Conservation (phyloP, 345 rosid species). For the Lumnitzera racemosa region DNA sequence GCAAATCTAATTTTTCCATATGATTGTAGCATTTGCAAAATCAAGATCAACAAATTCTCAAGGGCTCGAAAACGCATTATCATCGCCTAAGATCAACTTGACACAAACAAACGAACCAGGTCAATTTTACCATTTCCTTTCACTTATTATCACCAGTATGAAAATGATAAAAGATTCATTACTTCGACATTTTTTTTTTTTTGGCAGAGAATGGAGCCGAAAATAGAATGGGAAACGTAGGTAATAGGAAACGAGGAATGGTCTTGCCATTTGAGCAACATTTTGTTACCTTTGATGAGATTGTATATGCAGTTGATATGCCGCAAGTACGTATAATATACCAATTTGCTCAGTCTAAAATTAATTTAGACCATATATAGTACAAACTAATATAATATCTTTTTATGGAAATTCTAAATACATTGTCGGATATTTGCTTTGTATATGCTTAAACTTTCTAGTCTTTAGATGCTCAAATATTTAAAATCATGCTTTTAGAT, state of each 20-base stretch:
- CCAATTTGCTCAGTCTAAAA: too few species aligned
- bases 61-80: slow-evolving; percentile 7
- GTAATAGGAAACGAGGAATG: slow-evolving; percentile 48
- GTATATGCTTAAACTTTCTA: too few species aligned
- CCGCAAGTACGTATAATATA: slow-evolving; percentile 40
- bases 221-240: slow-evolving; percentile 7
- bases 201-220: neutral
- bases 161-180: too few species aligned
- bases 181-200: neutral
- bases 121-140: neutral
- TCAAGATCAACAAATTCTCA: slow-evolving; percentile 11
- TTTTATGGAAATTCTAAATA: too few species aligned
- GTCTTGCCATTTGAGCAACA: slow-evolving; percentile 72
- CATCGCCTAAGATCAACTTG: neutral
- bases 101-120: neutral
- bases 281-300: slow-evolving; percentile 48
- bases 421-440: too few species aligned
- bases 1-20: neutral
- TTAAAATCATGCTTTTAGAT: neutral
- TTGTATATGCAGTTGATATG: slow-evolving; percentile 66
- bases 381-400: too few species aligned
- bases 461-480: neutral
- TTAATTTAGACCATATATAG: too few species aligned
- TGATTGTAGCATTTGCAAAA: slow-evolving; percentile 22
- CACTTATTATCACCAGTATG: too few species aligned